Evolutionary conservation across 169 alveolate genomes (phyloP).

Genomic region (Eimeria maxima): DNA sequence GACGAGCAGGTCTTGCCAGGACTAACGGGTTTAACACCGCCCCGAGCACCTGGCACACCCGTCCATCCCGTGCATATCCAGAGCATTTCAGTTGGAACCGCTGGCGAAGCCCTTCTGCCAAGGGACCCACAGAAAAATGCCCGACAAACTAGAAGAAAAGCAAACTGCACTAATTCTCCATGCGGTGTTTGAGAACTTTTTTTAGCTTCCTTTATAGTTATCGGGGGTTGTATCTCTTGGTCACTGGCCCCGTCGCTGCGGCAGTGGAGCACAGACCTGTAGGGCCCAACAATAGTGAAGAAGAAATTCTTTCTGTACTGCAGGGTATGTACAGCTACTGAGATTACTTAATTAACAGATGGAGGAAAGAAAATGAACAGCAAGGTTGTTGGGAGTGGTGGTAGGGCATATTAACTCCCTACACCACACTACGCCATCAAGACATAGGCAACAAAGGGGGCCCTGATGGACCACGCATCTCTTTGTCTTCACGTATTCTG

Average conservation of each 20-base stretch:
- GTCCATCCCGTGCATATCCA: not conserved
- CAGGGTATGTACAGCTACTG: not conserved
- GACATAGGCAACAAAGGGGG: not conserved
- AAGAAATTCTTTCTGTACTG: not conserved
- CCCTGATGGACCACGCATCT: conserved; percentile 19
- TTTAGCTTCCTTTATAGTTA: not conserved
- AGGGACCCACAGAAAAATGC: not conserved
- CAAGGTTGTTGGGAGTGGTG: not conserved
- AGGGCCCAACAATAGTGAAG: not conserved
- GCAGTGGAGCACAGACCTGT: not conserved
- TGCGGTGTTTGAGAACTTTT: not conserved
- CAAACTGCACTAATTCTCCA: not conserved
- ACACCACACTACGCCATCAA: not conserved
- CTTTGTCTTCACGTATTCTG: not conserved
- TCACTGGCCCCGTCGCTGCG: not conserved
- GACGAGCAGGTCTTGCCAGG: not conserved
- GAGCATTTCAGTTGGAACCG: not conserved
- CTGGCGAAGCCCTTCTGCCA: not conserved
- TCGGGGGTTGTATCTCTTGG: not conserved
- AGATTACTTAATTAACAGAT: not conserved
- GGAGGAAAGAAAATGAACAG: not conserved
- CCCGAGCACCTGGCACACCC: not conserved
- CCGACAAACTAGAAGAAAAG: not conserved
- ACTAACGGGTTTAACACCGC: not conserved
- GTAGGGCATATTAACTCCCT: not conserved